phyloP scores from a whole-genome alignment of 75 land plant genomes.

The Picea glauca region DNA sequence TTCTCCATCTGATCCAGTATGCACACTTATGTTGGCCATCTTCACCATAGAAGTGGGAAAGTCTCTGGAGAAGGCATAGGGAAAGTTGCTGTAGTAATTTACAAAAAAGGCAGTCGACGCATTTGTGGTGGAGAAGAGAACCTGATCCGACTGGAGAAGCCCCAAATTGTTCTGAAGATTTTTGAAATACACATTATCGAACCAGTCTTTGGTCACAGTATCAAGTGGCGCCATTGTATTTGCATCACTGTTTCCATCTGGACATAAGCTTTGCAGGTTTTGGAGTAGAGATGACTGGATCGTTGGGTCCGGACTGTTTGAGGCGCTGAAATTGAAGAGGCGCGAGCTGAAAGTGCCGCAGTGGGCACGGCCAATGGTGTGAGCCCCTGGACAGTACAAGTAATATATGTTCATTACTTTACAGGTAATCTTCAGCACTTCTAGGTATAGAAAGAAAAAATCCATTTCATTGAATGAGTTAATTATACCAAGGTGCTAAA shows the following conservation, averaged over 20 bases:
- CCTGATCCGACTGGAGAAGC: conserved; percentile 28
- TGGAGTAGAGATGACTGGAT: background rate
- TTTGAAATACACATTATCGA: conserved; percentile 34
- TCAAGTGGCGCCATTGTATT: conserved; percentile 14
- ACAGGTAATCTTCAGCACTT: no score
- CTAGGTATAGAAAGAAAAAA: no score
- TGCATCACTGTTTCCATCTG: conserved; percentile 6
- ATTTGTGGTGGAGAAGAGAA: conserved; percentile 12
- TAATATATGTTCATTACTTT: no score
- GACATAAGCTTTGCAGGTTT: conserved; percentile 10
- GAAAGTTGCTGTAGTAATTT: conserved; percentile 23
- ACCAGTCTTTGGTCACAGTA: conserved; percentile 17
- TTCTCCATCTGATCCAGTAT: conserved; percentile 51
- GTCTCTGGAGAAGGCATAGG: conserved; percentile 31
- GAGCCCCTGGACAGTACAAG: conserved; percentile 10
- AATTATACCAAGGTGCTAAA: no score
- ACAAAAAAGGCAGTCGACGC: conserved; percentile 23
- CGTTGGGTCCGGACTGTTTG: conserved; percentile 14
- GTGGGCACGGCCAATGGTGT: conserved; percentile 17
- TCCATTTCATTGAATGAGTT: no score
- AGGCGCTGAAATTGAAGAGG: conserved; percentile 18
- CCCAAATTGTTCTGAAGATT: conserved; percentile 20
- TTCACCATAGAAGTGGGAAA: conserved; percentile 56
- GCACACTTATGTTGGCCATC: conserved; percentile 57
- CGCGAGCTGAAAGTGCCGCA: conserved; percentile 11